Conservation (phyloP, 1,284 basidiomycete species). For the Puccinia novopanici region DNA sequence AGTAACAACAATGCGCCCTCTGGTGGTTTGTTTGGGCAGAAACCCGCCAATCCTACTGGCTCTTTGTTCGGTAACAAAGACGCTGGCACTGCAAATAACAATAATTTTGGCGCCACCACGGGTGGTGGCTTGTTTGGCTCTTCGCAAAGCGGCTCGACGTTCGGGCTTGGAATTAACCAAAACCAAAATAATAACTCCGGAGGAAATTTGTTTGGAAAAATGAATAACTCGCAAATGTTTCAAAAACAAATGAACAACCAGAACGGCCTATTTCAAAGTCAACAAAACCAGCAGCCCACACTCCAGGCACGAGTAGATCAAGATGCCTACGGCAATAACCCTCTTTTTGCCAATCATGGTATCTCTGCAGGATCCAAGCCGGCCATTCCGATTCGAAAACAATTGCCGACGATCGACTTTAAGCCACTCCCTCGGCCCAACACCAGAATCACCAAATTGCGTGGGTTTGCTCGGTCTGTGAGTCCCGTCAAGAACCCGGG, state of each 20-base stretch:
- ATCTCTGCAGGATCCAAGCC: slow-evolving; percentile 40
- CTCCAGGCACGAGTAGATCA: slow-evolving; percentile 83
- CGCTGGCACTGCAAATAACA: slow-evolving; percentile 21
- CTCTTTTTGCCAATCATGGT: slow-evolving; percentile 60
- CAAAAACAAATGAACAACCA: slow-evolving; percentile 25
- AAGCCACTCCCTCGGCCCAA: slow-evolving; percentile 49
- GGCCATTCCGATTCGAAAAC: slow-evolving; percentile 49
- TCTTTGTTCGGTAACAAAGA: slow-evolving; percentile 51
- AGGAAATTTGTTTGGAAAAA: slow-evolving; percentile 53
- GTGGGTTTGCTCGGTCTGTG: slow-evolving; percentile 44
- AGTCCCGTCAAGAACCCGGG: slow-evolving; percentile 46
- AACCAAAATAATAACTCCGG: slow-evolving; percentile 43
- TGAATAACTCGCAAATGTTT: slow-evolving; percentile 22
- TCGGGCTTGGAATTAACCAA: slow-evolving; percentile 43
- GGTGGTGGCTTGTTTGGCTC: slow-evolving; percentile 53
- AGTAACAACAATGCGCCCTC: slow-evolving; percentile 58
- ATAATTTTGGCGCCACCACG: slow-evolving; percentile 59
- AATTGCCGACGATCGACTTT: slow-evolving; percentile 46
- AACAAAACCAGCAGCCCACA: slow-evolving; percentile 56
- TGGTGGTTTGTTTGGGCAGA: slow-evolving; percentile 62
- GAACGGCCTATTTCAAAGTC: slow-evolving; percentile 47
- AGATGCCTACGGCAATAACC: slow-evolving; percentile 79
- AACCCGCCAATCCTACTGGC: slow-evolving; percentile 54
- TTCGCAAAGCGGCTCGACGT: slow-evolving; percentile 4
- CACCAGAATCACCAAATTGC: slow-evolving; percentile 46